These are phyloP conservation scores for Oidiodendron maius DNA, from an alignment of 495 filamentous ascomycete species.

Conservation along the genomic window DNA sequence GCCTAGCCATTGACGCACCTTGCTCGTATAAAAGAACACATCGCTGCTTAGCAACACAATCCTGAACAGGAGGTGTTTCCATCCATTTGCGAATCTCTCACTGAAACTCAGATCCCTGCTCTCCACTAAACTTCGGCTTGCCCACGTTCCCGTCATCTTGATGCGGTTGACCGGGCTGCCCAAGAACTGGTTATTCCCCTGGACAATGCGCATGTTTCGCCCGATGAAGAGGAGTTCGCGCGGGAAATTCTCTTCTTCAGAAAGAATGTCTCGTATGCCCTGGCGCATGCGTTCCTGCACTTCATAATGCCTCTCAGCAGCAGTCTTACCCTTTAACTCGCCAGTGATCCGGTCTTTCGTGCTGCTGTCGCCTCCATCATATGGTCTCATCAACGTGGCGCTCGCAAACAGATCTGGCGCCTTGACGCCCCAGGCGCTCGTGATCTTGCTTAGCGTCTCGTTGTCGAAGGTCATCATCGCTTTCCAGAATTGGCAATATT, in stretches of 20 bases:
- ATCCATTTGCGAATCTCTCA: conserved; percentile 52
- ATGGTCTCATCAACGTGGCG: conserved; percentile 84
- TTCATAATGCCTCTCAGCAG: conserved; percentile 66
- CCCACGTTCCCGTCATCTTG: conserved; percentile 92
- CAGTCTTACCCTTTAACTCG: conserved; percentile 48
- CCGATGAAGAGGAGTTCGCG: conserved; percentile 93
- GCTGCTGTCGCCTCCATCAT: conserved; percentile 71
- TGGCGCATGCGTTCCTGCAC: conserved; percentile 80
- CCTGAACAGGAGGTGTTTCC: conserved; percentile 72
- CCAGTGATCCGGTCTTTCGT: conserved; percentile 52
- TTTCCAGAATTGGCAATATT: conserved; percentile 94
- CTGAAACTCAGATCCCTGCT: conserved; percentile 50
- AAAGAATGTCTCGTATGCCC: conserved; percentile 76
- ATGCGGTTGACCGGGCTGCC: conserved; percentile 91
- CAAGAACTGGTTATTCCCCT: conserved; percentile 60
- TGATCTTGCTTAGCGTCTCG: conserved; percentile 62
- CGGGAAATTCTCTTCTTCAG: conserved; percentile 89
- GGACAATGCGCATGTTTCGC: conserved; percentile 88
- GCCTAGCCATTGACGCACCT: conserved; percentile 66
- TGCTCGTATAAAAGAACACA: conserved; percentile 74
- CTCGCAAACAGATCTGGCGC: conserved; percentile 87
- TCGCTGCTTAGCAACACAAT: conserved; percentile 73
- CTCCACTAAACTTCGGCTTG: conserved; percentile 70
- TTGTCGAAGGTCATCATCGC: conserved; percentile 92
- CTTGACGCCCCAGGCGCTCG: conserved; percentile 75